Conservation (phyloP, 2,329 filamentous ascomycete species). For the Myriosclerotinia duriaeana region DNA sequence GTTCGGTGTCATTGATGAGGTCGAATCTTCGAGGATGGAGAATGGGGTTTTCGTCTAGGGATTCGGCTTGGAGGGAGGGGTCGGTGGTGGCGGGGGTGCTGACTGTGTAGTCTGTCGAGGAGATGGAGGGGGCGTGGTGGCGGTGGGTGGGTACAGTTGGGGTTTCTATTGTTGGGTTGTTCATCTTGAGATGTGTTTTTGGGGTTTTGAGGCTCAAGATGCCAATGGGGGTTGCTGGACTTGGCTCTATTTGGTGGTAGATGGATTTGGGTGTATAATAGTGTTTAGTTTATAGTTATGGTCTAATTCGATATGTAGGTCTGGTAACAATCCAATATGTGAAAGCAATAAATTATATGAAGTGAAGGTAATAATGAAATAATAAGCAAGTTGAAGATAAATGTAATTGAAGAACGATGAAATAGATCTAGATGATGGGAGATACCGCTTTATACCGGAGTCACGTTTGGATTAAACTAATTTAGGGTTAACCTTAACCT, state of each 20-base stretch:
- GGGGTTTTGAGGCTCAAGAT: background rate
- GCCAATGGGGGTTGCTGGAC: background rate
- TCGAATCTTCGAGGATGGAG: slow-evolving; percentile 21
- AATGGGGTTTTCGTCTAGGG: background rate
- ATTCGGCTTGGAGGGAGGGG: background rate
- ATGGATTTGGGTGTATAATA: background rate
- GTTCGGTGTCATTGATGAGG: slow-evolving; percentile 18
- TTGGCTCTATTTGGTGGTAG: background rate
- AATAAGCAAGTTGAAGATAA: background rate
- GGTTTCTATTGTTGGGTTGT: background rate
- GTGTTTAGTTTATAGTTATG: background rate
- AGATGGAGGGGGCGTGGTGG: background rate
- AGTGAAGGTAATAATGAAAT: background rate
- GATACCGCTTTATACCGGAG: background rate
- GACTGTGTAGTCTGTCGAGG: background rate
- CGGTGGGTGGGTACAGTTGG: slow-evolving; percentile 8
- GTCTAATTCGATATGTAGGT: too few species aligned
- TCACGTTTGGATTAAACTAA: background rate
- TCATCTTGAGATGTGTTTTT: background rate
- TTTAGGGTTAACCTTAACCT: background rate
- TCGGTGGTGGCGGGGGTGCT: background rate
- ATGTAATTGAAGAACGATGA: background rate
- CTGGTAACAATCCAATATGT: background rate
- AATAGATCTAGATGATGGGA: background rate
- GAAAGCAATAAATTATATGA: too few species aligned